phyloP scores from a whole-genome alignment of 345 rosid species.

The rapeseed (Brassica napus) region DNA sequence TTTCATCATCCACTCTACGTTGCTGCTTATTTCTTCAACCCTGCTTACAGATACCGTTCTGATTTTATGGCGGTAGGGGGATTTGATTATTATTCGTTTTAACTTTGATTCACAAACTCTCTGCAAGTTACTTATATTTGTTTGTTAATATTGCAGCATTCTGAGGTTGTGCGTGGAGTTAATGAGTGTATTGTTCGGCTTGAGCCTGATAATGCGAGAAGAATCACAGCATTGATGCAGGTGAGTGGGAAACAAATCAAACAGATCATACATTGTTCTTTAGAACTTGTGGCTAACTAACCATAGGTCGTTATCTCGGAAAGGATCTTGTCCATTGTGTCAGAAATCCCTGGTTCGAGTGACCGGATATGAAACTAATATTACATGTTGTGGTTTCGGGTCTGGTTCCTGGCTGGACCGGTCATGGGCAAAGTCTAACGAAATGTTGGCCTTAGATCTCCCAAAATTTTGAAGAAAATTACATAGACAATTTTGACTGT shows the following conservation, averaged over 20 bases:
- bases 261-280: conserved; percentile 4
- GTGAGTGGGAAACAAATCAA: conserved; percentile 25
- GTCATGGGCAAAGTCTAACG: no score
- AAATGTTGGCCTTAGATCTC: no score
- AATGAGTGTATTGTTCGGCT: conserved; percentile 87
- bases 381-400: no score
- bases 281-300: background rate
- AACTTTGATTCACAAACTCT: background rate
- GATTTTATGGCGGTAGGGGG: conserved; percentile 72
- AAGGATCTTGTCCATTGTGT: no score
- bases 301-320: no score
- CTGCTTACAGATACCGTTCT: conserved; percentile 68
- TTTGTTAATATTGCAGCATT: conserved; percentile 47
- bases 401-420: no score
- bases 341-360: no score
- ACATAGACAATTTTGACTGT: no score
- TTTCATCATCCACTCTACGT: conserved; percentile 82
- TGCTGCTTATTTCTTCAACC: conserved; percentile 93
- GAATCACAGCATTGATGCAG: conserved; percentile 89
- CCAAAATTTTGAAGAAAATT: no score
- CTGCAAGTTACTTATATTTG: conserved; percentile 9
- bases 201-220: conserved; percentile 68
- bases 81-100: background rate
- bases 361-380: no score
- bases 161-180: conserved; percentile 80